A percentile compares a stretch with the other conserved stretches of the same genome.
phyloP scores from a whole-genome alignment of 352 stramenopile species.

The Globisporangium viniferum region DNA sequence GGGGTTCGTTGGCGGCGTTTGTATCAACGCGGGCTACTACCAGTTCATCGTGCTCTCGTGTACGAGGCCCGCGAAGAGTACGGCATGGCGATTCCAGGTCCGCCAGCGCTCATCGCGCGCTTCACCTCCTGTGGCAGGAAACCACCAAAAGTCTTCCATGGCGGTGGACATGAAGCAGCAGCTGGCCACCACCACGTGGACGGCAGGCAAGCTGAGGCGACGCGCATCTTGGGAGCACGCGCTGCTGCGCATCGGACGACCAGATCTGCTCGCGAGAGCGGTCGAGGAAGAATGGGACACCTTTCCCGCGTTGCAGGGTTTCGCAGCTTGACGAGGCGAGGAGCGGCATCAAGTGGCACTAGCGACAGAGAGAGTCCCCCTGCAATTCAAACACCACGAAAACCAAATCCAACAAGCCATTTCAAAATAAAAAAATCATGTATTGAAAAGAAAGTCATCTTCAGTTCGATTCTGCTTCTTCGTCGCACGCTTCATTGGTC shows the following conservation, averaged over 20 bases:
- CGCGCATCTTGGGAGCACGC: neutral
- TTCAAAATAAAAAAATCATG: constrained; percentile 11
- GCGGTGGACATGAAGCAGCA: too few relatives aligned
- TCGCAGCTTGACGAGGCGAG: neutral
- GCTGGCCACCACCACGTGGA: too few relatives aligned
- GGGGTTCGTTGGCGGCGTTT: too few relatives aligned
- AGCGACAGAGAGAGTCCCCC: neutral
- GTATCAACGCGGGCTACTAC: too few relatives aligned
- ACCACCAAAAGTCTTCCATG: too few relatives aligned
- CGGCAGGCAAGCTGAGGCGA: too few relatives aligned
- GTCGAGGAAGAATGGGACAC: neutral
- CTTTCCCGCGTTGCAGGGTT: neutral
- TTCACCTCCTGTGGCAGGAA: too few relatives aligned
- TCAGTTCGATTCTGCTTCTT: constrained; percentile 8
- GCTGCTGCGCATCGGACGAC: neutral
- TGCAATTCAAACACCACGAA: neutral
- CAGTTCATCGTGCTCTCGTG: too few relatives aligned
- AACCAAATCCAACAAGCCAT: neutral
- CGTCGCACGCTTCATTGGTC: neutral
- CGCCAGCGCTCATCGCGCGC: too few relatives aligned
- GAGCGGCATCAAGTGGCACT: neutral
- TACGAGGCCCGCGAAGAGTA: too few relatives aligned
- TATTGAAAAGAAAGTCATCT: constrained; percentile 11
- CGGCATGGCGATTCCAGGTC: too few relatives aligned
- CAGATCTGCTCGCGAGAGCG: neutral